A percentile compares a stretch with the other conserved stretches of the same genome.
Conservation (phyloP, 148 eudicot genomes). For the Vaccinium corymbosum region DNA sequence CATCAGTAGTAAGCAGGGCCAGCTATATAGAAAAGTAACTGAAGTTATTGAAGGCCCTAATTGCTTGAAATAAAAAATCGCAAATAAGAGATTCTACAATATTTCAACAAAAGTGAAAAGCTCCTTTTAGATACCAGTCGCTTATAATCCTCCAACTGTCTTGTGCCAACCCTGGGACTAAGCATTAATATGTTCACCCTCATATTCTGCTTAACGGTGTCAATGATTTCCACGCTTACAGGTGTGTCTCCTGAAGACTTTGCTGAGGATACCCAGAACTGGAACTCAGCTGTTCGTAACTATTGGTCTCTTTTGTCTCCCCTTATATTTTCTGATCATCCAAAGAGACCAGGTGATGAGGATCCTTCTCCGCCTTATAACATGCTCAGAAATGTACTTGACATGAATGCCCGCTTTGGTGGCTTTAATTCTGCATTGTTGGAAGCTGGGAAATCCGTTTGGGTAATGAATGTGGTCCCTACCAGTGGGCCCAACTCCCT, state of each 20-base stretch:
- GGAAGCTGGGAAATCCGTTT: slow-evolving; percentile 74
- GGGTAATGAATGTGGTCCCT: slow-evolving; percentile 98
- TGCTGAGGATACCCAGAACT: slow-evolving; percentile 58
- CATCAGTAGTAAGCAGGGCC: background rate
- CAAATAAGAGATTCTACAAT: background rate
- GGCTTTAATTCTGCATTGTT: slow-evolving; percentile 77
- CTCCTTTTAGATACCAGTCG: background rate
- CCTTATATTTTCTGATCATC: slow-evolving; percentile 87
- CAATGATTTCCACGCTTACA: slow-evolving; percentile 16
- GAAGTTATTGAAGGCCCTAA: background rate
- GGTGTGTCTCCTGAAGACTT: slow-evolving; percentile 62
- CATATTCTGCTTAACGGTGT: background rate
- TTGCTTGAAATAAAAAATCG: background rate
- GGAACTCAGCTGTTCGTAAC: slow-evolving; percentile 61
- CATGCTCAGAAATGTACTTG: slow-evolving; percentile 89
- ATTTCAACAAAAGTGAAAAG: background rate
- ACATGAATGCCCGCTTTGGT: slow-evolving; percentile 89
- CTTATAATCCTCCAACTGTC: background rate
- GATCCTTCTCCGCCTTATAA: slow-evolving; percentile 96
- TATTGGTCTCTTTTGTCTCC: slow-evolving; percentile 97
- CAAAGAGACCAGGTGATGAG: slow-evolving; percentile 93
- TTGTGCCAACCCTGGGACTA: background rate
- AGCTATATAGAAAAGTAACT: background rate
- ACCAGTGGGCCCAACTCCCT: slow-evolving; percentile 63
- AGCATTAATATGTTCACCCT: background rate